These are phyloP conservation scores for Stereum hirsutum DNA, from an alignment of 1,284 basidiomycete species.

Conservation along the genomic window DNA sequence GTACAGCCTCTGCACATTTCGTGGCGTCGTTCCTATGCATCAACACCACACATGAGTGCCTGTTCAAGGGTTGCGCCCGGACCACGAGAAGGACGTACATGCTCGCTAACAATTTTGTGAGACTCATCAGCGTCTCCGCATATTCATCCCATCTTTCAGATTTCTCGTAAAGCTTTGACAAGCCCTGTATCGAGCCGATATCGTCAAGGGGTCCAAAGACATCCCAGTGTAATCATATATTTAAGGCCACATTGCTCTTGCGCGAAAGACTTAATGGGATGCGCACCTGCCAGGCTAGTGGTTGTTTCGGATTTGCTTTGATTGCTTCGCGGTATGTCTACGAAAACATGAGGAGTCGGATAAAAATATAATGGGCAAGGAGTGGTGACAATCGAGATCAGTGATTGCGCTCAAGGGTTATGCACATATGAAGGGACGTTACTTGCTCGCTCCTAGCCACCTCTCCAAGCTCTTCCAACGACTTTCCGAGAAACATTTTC, in stretches of 20 bases:
- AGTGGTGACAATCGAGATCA: constrained; percentile 4
- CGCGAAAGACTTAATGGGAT: not conserved
- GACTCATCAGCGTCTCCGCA: constrained; percentile 37
- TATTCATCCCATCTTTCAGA: constrained; percentile 54
- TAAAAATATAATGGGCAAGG: too few relatives aligned
- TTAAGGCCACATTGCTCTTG: too few relatives aligned
- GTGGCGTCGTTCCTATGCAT: constrained; percentile 57
- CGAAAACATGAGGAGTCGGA: too few relatives aligned
- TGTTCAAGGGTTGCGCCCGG: not conserved
- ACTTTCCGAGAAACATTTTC: constrained; percentile 75
- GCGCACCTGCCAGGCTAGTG: constrained; percentile 73
- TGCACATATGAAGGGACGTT: constrained; percentile 21
- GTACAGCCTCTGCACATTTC: constrained; percentile 50
- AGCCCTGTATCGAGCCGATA: constrained; percentile 47
- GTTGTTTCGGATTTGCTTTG: constrained; percentile 50
- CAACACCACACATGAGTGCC: constrained; percentile 1
- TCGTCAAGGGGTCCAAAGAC: too few relatives aligned
- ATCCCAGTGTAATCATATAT: too few relatives aligned
- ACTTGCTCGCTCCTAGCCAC: constrained; percentile 77
- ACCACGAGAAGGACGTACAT: constrained; percentile 33
- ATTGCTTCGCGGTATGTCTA: constrained; percentile 75
- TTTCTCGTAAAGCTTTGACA: constrained; percentile 69
- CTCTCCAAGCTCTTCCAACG: constrained; percentile 65
- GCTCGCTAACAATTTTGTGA: constrained; percentile 47
- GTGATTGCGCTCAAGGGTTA: constrained; percentile 1